These are phyloP conservation scores for Ustilago cynodontis DNA, from an alignment of 1,284 basidiomycete genomes.

Conservation along the genomic window DNA sequence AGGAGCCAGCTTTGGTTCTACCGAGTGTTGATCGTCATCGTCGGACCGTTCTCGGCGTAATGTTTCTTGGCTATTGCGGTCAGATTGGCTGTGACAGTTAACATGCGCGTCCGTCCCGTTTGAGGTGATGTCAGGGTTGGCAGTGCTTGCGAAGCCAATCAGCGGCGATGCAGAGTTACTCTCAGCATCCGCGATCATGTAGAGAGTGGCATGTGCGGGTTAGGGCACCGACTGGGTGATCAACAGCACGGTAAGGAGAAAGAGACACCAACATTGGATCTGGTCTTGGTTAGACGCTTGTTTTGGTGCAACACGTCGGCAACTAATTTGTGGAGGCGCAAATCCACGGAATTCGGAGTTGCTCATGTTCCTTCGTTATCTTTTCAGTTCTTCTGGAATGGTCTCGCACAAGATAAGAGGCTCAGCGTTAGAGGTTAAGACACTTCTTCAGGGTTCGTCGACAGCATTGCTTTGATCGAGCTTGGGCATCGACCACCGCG, in stretches of 20 bases:
- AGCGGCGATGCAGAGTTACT: conserved; percentile 11
- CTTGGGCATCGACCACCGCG: not conserved
- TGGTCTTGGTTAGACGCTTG: not conserved
- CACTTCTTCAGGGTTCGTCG: too few species aligned
- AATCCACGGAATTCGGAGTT: conserved; percentile 27
- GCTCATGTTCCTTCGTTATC: conserved; percentile 9
- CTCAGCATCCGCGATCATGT: conserved; percentile 22
- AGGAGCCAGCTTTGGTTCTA: not conserved
- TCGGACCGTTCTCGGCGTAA: conserved; percentile 10
- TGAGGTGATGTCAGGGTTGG: not conserved
- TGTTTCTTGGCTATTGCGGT: conserved; percentile 30
- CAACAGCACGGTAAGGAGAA: conserved; percentile 1
- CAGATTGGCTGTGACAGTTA: not conserved
- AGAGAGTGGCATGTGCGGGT: conserved; percentile 20
- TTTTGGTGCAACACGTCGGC: conserved; percentile 3
- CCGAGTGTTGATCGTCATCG: not conserved
- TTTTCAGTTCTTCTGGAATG: conserved; percentile 10
- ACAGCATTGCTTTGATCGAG: too few species aligned
- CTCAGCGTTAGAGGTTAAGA: too few species aligned
- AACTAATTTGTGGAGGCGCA: conserved; percentile 28
- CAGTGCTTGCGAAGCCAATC: not conserved
- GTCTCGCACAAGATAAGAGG: not conserved
- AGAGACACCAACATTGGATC: not conserved
- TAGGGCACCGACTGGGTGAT: not conserved
- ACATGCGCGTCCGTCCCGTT: not conserved